Evolutionary conservation across 2,329 filamentous ascomycete species (phyloP).

Genomic region (Xylariaceae sp.): DNA sequence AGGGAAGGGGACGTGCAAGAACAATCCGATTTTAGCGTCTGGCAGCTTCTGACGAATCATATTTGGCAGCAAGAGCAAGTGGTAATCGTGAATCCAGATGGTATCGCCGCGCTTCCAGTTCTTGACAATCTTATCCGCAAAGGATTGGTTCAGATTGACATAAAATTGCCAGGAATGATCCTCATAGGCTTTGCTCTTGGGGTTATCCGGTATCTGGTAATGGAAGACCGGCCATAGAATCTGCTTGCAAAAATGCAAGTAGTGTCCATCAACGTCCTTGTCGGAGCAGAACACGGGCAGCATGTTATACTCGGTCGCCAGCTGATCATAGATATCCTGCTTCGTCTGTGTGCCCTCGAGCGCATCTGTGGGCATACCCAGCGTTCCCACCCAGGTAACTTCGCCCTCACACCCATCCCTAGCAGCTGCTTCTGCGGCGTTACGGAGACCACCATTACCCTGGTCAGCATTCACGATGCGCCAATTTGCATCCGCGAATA

Average conservation of each 20-base stretch:
- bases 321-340: constrained; percentile 73
- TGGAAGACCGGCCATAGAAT: constrained; percentile 98
- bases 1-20: constrained; percentile 90
- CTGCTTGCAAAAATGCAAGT: constrained; percentile 94
- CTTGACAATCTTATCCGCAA: constrained; percentile 82
- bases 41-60: constrained; percentile 89
- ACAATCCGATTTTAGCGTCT: constrained; percentile 93
- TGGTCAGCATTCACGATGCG: constrained; percentile 78
- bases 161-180: constrained; percentile 97
- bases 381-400: constrained; percentile 83
- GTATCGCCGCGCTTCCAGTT: constrained; percentile 92
- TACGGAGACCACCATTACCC: constrained; percentile 86
- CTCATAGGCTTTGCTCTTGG: constrained; percentile 96
- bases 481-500: constrained; percentile 77
- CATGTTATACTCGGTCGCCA: constrained; percentile 77
- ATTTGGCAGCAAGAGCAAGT: constrained; percentile 77
- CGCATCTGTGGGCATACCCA: constrained; percentile 91
- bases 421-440: constrained; percentile 74
- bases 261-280: constrained; percentile 90
- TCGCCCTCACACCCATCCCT: constrained; percentile 65
- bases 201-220: constrained; percentile 95
- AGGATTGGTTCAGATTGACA: constrained; percentile 84
- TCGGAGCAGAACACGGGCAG: constrained; percentile 81
- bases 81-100: constrained; percentile 95
- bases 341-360: constrained; percentile 68